These are phyloP conservation scores for Blastobotrys buckinghamii DNA, from an alignment of 1,139 yeast species.

Conservation along the genomic window DNA sequence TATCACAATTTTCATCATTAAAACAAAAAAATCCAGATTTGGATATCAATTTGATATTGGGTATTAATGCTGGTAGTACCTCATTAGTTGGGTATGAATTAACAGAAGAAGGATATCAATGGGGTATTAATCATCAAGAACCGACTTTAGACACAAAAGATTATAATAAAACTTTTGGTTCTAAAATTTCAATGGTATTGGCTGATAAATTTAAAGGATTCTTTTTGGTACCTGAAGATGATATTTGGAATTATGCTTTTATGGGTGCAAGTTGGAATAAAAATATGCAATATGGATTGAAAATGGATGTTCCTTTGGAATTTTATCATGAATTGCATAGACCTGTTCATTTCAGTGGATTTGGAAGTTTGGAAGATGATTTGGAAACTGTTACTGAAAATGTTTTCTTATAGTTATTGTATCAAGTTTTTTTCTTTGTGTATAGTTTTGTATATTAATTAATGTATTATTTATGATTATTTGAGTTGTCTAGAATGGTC, in stretches of 20 bases:
- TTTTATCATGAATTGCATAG: conserved; percentile 85
- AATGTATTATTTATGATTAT: background rate
- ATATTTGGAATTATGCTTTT: conserved; percentile 87
- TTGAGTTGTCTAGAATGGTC: too few species aligned
- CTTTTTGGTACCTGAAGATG: conserved; percentile 79
- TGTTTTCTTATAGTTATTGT: conserved; percentile 49
- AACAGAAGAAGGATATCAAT: conserved; percentile 58
- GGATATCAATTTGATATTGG: conserved; percentile 56
- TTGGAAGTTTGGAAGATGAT: conserved; percentile 58
- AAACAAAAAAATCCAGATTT: conserved; percentile 31
- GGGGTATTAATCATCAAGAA: conserved; percentile 72
- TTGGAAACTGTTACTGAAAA: conserved; percentile 67
- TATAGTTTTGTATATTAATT: background rate
- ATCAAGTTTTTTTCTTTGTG: too few species aligned
- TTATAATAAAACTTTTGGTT: conserved; percentile 53
- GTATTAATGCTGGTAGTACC: conserved; percentile 81
- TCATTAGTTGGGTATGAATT: conserved; percentile 64
- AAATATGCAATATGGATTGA: conserved; percentile 54
- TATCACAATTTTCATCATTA: conserved; percentile 47
- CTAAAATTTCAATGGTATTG: conserved; percentile 61
- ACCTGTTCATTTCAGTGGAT: conserved; percentile 77
- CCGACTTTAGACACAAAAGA: conserved; percentile 53
- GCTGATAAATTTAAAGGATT: conserved; percentile 77
- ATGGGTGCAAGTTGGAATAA: conserved; percentile 80
- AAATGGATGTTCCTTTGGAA: conserved; percentile 71